phyloP scores from a whole-genome alignment of 129 eudicot species.

The Solidago caesia region DNA sequence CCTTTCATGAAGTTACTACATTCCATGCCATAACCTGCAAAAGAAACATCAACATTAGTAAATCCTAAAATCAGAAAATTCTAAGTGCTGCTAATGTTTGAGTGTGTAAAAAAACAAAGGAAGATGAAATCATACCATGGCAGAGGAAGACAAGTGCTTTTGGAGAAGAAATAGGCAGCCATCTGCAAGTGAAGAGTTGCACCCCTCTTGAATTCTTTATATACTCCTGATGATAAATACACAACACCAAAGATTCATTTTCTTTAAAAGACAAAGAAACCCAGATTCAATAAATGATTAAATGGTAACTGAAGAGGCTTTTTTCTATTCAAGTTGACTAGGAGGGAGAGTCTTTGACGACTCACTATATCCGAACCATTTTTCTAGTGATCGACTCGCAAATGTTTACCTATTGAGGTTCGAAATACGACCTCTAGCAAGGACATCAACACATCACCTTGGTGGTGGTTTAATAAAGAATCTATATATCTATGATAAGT shows the following conservation, averaged over 20 bases:
- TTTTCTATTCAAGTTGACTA: too few species aligned
- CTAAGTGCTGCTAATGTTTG: not conserved
- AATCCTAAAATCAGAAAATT: slow-evolving; percentile 1
- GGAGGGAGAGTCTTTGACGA: too few species aligned
- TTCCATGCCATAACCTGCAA: slow-evolving; percentile 98
- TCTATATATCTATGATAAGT: too few species aligned
- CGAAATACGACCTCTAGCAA: too few species aligned
- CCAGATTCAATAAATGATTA: too few species aligned
- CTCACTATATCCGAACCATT: too few species aligned
- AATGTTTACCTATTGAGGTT: too few species aligned
- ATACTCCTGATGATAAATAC: slow-evolving; percentile 45
- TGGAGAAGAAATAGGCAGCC: slow-evolving; percentile 89
- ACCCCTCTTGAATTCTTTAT: slow-evolving; percentile 78
- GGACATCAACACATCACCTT: too few species aligned
- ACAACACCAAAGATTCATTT: slow-evolving; percentile 21
- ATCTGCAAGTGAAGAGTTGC: slow-evolving; percentile 86
- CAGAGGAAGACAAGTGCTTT: slow-evolving; percentile 95
- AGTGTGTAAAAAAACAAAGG: not conserved
- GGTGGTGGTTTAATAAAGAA: too few species aligned
- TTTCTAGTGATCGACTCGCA: too few species aligned
- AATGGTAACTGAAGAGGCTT: too few species aligned
- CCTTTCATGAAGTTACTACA: slow-evolving; percentile 97
- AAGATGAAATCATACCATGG: slow-evolving; percentile 55
- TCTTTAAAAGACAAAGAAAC: too few species aligned
- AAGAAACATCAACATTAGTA: slow-evolving; percentile 13